Evolutionary conservation across 2,329 filamentous ascomycete genomes (phyloP), one percentile per base, ranked within the genome.

Genomic region (Monosporascus sp.): DNA sequence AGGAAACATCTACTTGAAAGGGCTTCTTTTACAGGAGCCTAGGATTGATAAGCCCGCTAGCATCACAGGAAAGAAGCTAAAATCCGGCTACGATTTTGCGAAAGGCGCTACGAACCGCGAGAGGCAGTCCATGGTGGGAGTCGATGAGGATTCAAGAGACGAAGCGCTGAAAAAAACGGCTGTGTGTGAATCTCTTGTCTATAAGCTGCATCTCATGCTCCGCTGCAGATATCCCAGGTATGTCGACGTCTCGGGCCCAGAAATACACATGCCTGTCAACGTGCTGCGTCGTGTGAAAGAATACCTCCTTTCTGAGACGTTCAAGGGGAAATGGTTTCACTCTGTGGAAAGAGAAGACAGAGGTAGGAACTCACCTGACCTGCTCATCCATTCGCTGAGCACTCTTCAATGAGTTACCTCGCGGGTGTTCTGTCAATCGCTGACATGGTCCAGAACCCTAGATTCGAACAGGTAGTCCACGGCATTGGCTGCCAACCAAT

Each of bases 1-100:
- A 7, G 63, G 64, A 20, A 57, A 51, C 8, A 52, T 65, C 37
- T 67, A 65, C 44, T 45, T 65, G 15, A 63, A 63, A 44, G 58
- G 63, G 0, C 50, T 64, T 6, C 25, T 63, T 6, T 50, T 64
- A 25, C 52, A 58, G 22, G 49, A 58, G 35, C 58, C 55, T 2
- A 50, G 3, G 2, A 3, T n/a, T 17, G 7, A 8, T 2, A 46
- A 25, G 37, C 62, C 61, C 2, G 60, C 63, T 7, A 66, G 63
- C 35, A 57, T 62, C n/a, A 63, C 59, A 1, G 53, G 53, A 15
- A 49, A 58, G 37, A 35, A 37, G 24, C 18, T 65, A 9, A 52
- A 27, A 25, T 65, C 58, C 47, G 60, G 59, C 37, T 65, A 66
- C 51, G 64, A 63, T 39, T 62, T 66, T 43, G 50, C 55, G 27